These are phyloP conservation scores for Smithsoniella earleae DNA, from an alignment of 163 green algal genomes.

Conservation along the genomic window DNA sequence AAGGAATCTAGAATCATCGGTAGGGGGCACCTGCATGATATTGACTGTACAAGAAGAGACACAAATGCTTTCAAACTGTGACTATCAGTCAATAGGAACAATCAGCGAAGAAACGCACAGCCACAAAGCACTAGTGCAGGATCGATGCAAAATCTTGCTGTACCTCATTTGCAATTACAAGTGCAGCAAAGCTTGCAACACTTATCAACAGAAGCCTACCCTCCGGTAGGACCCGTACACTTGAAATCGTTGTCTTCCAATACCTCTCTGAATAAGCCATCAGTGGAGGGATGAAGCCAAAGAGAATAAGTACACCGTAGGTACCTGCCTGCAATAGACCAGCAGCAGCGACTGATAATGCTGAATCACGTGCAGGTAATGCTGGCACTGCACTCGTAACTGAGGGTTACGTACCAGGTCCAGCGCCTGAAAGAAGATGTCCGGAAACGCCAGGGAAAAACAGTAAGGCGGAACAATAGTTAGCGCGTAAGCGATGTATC, in stretches of 20 bases:
- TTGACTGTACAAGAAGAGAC: too few species aligned
- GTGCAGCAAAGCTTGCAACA: background rate
- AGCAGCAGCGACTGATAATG: background rate
- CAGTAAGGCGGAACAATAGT: background rate
- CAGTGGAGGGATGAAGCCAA: slow-evolving; percentile 1
- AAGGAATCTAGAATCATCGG: too few species aligned
- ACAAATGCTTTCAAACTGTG: too few species aligned
- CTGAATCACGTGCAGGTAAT: background rate
- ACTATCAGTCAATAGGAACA: too few species aligned
- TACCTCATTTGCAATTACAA: slow-evolving; percentile 9
- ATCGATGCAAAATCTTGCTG: too few species aligned
- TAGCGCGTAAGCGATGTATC: background rate
- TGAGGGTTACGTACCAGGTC: slow-evolving; percentile 4
- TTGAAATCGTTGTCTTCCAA: slow-evolving; percentile 6
- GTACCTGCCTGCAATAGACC: slow-evolving; percentile 8
- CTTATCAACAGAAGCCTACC: background rate
- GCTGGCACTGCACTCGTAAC: background rate
- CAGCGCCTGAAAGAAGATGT: slow-evolving; percentile 28
- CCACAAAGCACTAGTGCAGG: too few species aligned
- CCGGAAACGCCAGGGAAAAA: slow-evolving; percentile 11
- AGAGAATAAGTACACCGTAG: slow-evolving; percentile 22
- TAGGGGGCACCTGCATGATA: too few species aligned
- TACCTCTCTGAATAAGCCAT: slow-evolving; percentile 3
- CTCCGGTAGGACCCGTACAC: background rate
- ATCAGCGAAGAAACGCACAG: too few species aligned